A percentile compares a stretch with the other conserved stretches of the same genome.
These are phyloP conservation scores for Afroboletus lepidellus DNA, from an alignment of 1,284 basidiomycete species.

Conservation along the genomic window DNA sequence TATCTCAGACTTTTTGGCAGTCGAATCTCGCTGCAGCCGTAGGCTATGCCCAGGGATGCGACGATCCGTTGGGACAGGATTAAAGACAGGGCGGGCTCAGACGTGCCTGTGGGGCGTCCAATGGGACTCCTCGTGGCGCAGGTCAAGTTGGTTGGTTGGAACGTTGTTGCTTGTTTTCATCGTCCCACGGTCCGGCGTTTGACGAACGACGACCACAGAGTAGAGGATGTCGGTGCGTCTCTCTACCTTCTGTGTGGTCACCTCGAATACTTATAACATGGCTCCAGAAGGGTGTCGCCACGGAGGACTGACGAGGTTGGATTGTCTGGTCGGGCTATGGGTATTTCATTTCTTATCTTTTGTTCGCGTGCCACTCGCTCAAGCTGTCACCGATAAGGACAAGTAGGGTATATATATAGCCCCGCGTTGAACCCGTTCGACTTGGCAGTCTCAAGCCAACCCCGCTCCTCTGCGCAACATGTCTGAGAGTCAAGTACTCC, in stretches of 20 bases:
- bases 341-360: slow-evolving; percentile 20
- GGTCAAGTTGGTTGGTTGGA: too few relatives aligned
- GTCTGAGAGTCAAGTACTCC: slow-evolving; percentile 42
- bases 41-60: neutral
- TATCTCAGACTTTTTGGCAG: neutral
- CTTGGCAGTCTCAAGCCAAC: slow-evolving; percentile 1
- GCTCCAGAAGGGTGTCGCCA: neutral
- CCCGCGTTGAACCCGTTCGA: neutral
- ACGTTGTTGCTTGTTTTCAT: neutral
- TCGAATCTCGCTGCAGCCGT: neutral
- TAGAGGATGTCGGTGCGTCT: too few relatives aligned
- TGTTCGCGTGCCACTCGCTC: neutral
- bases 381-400: slow-evolving; percentile 22
- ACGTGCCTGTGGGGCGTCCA: neutral
- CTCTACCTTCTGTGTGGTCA: neutral
- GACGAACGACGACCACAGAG: neutral
- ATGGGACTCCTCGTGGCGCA: neutral
- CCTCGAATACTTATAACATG: neutral
- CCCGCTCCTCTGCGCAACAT: slow-evolving; percentile 12
- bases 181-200: neutral
- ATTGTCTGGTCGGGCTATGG: neutral
- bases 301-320: neutral
- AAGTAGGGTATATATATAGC: slow-evolving; percentile 12
- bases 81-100: neutral
- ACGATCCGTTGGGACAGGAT: neutral